Evolutionary conservation across 805 yeast species (phyloP), one percentile per base, ranked within the genome.

Genomic region (Komagataella mondaviorum): DNA sequence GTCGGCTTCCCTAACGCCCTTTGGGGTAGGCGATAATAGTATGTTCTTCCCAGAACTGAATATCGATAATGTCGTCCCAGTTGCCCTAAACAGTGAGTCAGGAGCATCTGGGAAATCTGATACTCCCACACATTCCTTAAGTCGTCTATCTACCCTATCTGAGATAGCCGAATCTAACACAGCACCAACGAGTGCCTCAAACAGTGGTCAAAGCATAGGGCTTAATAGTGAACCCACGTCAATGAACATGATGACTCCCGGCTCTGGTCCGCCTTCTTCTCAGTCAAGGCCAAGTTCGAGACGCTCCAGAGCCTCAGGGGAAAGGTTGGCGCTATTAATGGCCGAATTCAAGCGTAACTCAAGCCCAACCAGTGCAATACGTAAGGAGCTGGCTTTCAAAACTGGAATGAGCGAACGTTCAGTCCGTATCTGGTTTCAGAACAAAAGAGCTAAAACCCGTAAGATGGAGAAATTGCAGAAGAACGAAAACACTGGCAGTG

Each of bases 371-470:
- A 80, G 90, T 0, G 83, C 83, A 45, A 76, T 76, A 52, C 70
- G 96, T 45, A 82, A 82, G 59, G 76, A 72, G 30, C 80, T 89
- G 44, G 80, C 93, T 45, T 79, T 75, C 2, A 73, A 74, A 54
- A 85, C 95, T 1, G 85, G 83, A 17, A 83, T 88, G 86, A 78
- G 89, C 12, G 96, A 89, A 59, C 77, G 93, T 55, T 87, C 90
- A 12, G 96, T 89, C 2, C 74, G 96, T 51, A 89, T 89, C 46
- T 89, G 96, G 96, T 89, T 88, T 60, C 97, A 89, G 64, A 88
- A 88, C 63, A 71, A 90, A 58, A 70, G 97, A 55, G 93, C 93
- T 18, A 86, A 85, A 62, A 73, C 80, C 47, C 73, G 89, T 59
- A 85, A 85, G 64, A 65, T 77, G 59, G 85, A 81, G 57, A 73